Conservation (phyloP, 768 basidiomycete species). For the Cystobasidium tubakii region DNA sequence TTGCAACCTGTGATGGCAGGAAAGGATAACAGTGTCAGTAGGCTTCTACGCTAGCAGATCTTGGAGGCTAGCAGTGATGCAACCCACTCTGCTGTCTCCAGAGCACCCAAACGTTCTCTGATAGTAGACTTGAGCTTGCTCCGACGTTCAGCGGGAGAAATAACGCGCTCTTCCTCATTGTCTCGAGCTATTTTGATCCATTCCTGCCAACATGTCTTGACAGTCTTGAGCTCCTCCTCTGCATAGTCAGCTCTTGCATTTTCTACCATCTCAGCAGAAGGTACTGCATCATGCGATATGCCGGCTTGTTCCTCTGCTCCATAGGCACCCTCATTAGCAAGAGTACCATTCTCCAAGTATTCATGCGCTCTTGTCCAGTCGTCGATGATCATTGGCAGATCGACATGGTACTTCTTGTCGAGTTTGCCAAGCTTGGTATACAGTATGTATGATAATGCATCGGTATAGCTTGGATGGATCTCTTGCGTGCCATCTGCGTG, state of each 20-base stretch:
- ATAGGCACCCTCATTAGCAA: neutral
- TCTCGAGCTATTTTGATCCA: neutral
- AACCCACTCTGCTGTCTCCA: slow-evolving; percentile 21
- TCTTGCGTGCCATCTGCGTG: neutral
- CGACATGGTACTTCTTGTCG: slow-evolving; percentile 1
- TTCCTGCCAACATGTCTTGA: neutral
- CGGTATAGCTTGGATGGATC: neutral
- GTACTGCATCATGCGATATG: neutral
- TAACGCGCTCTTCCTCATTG: neutral
- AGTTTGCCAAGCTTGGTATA: neutral
- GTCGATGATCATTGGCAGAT: neutral
- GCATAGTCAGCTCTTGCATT: neutral
- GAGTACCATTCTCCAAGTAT: slow-evolving; percentile 5
- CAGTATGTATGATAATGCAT: neutral
- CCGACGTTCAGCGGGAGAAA: neutral
- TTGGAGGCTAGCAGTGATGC: neutral
- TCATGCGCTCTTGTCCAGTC: neutral
- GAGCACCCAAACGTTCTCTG: neutral
- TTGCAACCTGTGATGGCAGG: too few relatives aligned
- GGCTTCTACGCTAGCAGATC: too few relatives aligned
- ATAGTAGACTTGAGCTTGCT: neutral
- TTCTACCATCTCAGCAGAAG: neutral
- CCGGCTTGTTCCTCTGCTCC: neutral
- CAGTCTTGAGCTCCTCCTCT: neutral
- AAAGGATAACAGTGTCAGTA: too few relatives aligned